Evolutionary conservation across 2,329 filamentous ascomycete genomes (phyloP).

Genomic region (Cladosporium velox): DNA sequence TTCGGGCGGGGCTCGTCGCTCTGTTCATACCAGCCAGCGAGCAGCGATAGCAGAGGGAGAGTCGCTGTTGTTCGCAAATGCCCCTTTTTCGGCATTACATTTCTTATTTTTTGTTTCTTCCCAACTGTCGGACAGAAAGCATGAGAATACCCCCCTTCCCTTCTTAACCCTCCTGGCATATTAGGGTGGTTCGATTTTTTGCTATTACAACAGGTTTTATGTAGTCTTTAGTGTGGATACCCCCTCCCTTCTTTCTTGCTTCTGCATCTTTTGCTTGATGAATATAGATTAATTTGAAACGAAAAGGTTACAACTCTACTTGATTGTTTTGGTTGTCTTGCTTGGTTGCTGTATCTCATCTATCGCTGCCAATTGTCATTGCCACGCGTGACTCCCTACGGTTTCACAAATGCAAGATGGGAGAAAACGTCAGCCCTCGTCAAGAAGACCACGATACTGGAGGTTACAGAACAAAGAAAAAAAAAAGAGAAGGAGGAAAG

Average conservation of each 20-base stretch:
- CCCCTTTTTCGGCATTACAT: background rate
- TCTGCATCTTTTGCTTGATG: background rate
- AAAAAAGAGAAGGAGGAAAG: background rate
- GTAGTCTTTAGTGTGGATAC: slow-evolving; percentile 12
- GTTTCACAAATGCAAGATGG: no score
- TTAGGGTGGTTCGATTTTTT: background rate
- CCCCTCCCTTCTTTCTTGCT: background rate
- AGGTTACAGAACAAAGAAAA: no score
- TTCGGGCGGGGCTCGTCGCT: background rate
- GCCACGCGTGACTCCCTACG: no score
- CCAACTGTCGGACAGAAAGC: background rate
- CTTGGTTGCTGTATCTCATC: background rate
- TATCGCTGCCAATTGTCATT: no score
- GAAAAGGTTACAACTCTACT: background rate
- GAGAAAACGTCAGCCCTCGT: background rate
- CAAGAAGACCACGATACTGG: no score
- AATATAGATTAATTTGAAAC: background rate
- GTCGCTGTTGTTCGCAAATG: no score
- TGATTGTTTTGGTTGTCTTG: background rate
- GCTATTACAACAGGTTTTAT: background rate
- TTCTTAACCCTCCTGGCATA: background rate
- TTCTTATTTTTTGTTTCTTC: background rate
- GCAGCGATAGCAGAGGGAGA: background rate
- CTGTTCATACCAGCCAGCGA: background rate
- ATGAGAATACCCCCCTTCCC: slow-evolving; percentile 6